A percentile compares a stretch with the other conserved stretches of the same genome.
Evolutionary conservation across 2,329 filamentous ascomycete genomes (phyloP).

Genomic region (Xylariaceae sp.): DNA sequence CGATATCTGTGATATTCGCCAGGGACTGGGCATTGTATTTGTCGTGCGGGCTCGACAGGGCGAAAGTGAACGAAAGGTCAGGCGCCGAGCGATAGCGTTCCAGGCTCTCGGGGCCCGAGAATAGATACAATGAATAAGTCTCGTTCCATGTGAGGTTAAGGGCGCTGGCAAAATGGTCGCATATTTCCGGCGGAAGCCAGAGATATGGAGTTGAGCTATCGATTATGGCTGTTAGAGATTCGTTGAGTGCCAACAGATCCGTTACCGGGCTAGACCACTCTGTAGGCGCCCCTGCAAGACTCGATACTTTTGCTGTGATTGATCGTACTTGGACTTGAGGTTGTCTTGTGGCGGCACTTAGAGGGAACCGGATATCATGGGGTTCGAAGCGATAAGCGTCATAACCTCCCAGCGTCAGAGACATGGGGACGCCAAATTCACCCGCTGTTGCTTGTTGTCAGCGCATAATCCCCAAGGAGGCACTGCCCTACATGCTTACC

Average conservation of each 20-base stretch:
- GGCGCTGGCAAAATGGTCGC: constrained; percentile 57
- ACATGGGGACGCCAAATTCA: constrained; percentile 42
- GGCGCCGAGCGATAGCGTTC: constrained; percentile 40
- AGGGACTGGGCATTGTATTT: constrained; percentile 48
- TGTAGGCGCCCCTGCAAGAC: constrained; percentile 28
- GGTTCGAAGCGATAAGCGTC: constrained; percentile 57
- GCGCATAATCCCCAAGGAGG: constrained; percentile 20
- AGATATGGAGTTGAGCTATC: constrained; percentile 61
- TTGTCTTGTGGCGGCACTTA: constrained; percentile 50
- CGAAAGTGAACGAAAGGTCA: constrained; percentile 52
- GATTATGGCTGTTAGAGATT: constrained; percentile 49
- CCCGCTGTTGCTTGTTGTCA: constrained; percentile 35
- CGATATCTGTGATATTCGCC: constrained; percentile 44
- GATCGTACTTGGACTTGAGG: constrained; percentile 57
- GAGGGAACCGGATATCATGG: constrained; percentile 55
- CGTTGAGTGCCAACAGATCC: constrained; percentile 41
- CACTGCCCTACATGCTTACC: constrained; percentile 40
- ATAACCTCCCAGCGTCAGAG: constrained; percentile 65
- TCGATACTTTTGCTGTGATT: constrained; percentile 40
- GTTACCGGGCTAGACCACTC: constrained; percentile 38
- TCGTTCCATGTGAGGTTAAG: constrained; percentile 63
- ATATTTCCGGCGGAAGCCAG: constrained; percentile 56
- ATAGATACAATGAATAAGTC: constrained; percentile 58
- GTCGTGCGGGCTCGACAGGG: constrained; percentile 51
- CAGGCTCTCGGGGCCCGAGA: constrained; percentile 53